phyloP scores from a whole-genome alignment of 106 monocot species.

The Apostasia shenzhenica region DNA sequence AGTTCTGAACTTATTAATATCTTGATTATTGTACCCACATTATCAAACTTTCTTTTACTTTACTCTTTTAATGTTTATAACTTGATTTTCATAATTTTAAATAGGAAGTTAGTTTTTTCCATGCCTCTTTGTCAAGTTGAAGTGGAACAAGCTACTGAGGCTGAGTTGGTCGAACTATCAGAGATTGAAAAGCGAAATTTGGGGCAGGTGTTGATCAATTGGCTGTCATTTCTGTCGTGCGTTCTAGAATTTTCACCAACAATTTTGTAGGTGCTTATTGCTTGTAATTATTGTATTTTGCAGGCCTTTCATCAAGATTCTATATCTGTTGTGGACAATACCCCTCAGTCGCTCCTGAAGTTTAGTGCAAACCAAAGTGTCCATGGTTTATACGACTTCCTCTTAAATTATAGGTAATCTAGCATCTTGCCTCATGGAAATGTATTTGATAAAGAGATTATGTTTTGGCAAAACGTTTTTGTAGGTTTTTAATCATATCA shows the following conservation, averaged over 20 bases:
- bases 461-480: no score
- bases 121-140: conserved; percentile 86
- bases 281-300: conserved; percentile 1
- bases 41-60: no score
- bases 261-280: background rate
- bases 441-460: no score
- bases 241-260: background rate
- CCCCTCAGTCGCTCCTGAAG: conserved; percentile 62
- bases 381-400: conserved; percentile 78
- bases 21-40: no score
- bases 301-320: conserved; percentile 65
- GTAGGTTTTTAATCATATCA: no score
- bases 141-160: conserved; percentile 64
- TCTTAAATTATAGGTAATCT: conserved; percentile 81
- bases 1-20: no score
- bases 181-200: conserved; percentile 75
- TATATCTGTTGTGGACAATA: conserved; percentile 60
- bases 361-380: conserved; percentile 66
- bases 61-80: no score
- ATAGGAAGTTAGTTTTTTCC: conserved; percentile 67
- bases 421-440: background rate
- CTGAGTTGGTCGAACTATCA: conserved; percentile 74
- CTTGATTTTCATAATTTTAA: background rate
- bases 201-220: conserved; percentile 50
- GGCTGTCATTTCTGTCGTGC: background rate